Evolutionary conservation across 371 early-diverging fungal genomes (phyloP).

Genomic region (Dichotomocladium elegans): DNA sequence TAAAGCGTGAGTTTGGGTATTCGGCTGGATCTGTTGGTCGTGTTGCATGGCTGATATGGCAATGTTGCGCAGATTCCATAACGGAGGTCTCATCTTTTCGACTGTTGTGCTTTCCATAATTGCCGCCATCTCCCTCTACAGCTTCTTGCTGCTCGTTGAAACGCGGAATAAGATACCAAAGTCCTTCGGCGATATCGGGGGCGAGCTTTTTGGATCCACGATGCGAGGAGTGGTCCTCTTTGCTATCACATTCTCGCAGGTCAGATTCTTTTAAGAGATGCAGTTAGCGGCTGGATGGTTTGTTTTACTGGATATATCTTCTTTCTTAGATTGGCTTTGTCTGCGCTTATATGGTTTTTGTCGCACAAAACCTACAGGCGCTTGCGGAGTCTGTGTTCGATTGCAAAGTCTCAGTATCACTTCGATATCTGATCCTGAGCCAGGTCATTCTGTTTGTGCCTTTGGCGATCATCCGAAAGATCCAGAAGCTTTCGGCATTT

Average conservation of each 20-base stretch:
- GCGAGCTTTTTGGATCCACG: slow-evolving; percentile 66
- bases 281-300: neutral
- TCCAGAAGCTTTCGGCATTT: slow-evolving; percentile 74
- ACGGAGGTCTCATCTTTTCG: slow-evolving; percentile 65
- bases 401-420: slow-evolving; percentile 23
- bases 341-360: slow-evolving; percentile 87
- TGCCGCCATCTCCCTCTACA: slow-evolving; percentile 52
- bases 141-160: slow-evolving; percentile 61
- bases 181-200: slow-evolving; percentile 71
- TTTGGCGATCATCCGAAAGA: slow-evolving; percentile 78
- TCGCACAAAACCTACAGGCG: slow-evolving; percentile 78
- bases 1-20: slow-evolving; percentile 41
- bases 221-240: slow-evolving; percentile 68
- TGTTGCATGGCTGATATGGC: neutral
- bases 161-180: slow-evolving; percentile 55
- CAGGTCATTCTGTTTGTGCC: slow-evolving; percentile 79
- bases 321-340: slow-evolving; percentile 82
- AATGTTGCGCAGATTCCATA: slow-evolving; percentile 48
- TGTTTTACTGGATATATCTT: too few relatives aligned
- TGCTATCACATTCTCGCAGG: slow-evolving; percentile 78
- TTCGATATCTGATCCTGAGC: slow-evolving; percentile 54
- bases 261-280: slow-evolving; percentile 15
- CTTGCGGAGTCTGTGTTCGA: slow-evolving; percentile 57
- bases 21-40: neutral
- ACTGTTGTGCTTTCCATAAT: slow-evolving; percentile 44